Conservation (phyloP, 2,329 filamentous ascomycete species). For the Botrytis fragariae region DNA sequence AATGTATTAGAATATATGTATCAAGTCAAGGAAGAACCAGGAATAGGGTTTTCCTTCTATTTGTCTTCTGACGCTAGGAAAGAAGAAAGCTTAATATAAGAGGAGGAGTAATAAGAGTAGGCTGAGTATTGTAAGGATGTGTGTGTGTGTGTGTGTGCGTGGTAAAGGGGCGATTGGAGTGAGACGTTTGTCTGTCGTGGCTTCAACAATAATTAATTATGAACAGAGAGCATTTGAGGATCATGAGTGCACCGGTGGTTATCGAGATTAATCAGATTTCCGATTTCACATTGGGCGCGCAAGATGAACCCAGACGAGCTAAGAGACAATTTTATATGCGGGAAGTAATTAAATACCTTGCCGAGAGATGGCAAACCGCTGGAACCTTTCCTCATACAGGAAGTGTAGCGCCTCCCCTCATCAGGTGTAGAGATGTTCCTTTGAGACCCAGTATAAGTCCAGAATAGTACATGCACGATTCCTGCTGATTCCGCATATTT, state of each 20-base stretch:
- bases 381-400: neutral
- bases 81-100: neutral
- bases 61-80: conserved; percentile 16
- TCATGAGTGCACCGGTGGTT: neutral
- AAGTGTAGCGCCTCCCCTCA: neutral
- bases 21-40: conserved; percentile 3
- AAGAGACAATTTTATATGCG: neutral
- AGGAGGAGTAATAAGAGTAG: conserved; percentile 2
- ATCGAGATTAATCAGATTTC: conserved; percentile 10
- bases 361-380: neutral
- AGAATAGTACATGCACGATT: conserved; percentile 3
- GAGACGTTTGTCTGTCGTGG: conserved; percentile 22
- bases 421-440: conserved; percentile 1
- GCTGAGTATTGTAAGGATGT: conserved; percentile 18
- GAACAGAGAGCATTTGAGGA: neutral
- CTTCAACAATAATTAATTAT: conserved; percentile 19
- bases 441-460: neutral
- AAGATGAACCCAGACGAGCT: neutral
- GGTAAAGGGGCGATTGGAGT: conserved; percentile 14
- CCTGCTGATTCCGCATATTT: neutral
- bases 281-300: conserved; percentile 12
- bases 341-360: conserved; percentile 1
- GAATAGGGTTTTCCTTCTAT: conserved; percentile 15
- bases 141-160: neutral
- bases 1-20: conserved; percentile 25